Percentiles rank a stretch among this genome's conserved stretches.
These are phyloP conservation scores for Rhizoctonia solani DNA, from an alignment of 1,284 basidiomycete species.

Conservation along the genomic window DNA sequence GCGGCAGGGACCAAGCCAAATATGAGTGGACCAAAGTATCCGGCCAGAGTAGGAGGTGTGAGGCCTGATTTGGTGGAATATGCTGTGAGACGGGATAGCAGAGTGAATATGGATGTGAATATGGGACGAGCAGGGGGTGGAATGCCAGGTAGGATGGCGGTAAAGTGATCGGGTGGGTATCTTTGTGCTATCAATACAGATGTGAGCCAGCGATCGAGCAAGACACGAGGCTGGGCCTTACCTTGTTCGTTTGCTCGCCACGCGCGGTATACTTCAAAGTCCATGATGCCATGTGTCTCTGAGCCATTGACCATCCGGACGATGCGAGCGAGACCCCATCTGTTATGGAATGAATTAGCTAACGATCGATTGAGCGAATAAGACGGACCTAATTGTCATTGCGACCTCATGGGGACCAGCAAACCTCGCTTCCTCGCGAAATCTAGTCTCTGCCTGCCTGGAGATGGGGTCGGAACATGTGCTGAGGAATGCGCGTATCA, in stretches of 20 bases:
- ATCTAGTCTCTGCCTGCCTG: conserved; percentile 59
- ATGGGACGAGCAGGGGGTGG: conserved; percentile 61
- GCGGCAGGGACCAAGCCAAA: conserved; percentile 72
- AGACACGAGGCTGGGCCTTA: conserved; percentile 47
- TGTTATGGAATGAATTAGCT: conserved; percentile 52
- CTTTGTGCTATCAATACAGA: conserved; percentile 31
- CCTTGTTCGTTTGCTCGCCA: conserved; percentile 79
- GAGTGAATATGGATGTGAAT: conserved; percentile 67
- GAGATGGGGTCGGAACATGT: conserved; percentile 48
- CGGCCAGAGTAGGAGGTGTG: conserved; percentile 79
- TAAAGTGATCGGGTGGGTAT: conserved; percentile 39
- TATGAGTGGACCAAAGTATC: conserved; percentile 84
- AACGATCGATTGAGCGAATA: not conserved
- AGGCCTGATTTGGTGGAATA: conserved; percentile 80
- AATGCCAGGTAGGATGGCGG: conserved; percentile 57
- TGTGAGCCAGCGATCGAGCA: conserved; percentile 13
- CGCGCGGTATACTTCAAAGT: conserved; percentile 76
- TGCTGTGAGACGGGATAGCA: conserved; percentile 78
- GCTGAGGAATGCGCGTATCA: conserved; percentile 73
- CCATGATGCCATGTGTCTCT: conserved; percentile 70
- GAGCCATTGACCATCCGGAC: conserved; percentile 65
- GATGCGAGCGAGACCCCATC: conserved; percentile 81
- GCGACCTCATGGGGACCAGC: conserved; percentile 83
- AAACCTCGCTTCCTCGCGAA: conserved; percentile 78
- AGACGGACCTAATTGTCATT: conserved; percentile 51